Base-by-base conservation (phyloP, 2,329 filamentous ascomycete genomes). In the Neonectria magnoliae region DNA sequence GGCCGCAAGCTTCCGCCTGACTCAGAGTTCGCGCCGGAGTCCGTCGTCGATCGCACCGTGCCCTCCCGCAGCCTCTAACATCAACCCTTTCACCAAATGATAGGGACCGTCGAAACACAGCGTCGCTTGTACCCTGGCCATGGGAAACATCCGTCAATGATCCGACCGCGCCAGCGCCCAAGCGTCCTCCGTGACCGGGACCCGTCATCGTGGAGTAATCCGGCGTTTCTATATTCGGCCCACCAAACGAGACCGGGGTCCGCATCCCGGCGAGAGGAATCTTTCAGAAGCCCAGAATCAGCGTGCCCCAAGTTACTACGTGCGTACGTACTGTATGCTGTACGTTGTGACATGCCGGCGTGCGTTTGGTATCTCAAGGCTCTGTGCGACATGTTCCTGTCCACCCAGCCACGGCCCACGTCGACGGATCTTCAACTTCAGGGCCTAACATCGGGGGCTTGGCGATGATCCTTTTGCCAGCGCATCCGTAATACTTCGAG, bases 161-260 rank as follows among this genome's bases (percentile, higher is more conserved):
- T 54, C 60, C 56, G 58, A 53, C 51, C 44, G 45, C 42, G 55
- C 66, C 60, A 71, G 68, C 68, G 59, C 59, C 57, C 68, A 64
- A 71, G 69, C 68, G 57, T 61, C 57, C 57, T 60, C 27, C 59
- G 36, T 62, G 36, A 53, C 47, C 14, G 58, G 47, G 57, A 42
- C 54, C 51, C 45, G 42, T 51, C 51, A 55, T 64, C 44, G 53
- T 69, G 60, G 54, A 69, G 64, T 57, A 55, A 45, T 58, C 47
- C 52, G 51, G 55, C 57, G 64, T 71, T 73, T 62, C 71, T 73
- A 73, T 71, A 71, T 72, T 64, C 61, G 64, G 71, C 66, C 54
- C 53, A 60, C 38, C n/a, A 31, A 48, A 53, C 42, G 57, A 33
- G 36, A 14, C 38, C 47, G 33, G 48, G 62, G 57, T 45, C 57